A percentile compares a stretch with the other conserved stretches of the same genome.
Evolutionary conservation across 2,329 filamentous ascomycete species (phyloP).

Genomic region (Fusarium concolor): DNA sequence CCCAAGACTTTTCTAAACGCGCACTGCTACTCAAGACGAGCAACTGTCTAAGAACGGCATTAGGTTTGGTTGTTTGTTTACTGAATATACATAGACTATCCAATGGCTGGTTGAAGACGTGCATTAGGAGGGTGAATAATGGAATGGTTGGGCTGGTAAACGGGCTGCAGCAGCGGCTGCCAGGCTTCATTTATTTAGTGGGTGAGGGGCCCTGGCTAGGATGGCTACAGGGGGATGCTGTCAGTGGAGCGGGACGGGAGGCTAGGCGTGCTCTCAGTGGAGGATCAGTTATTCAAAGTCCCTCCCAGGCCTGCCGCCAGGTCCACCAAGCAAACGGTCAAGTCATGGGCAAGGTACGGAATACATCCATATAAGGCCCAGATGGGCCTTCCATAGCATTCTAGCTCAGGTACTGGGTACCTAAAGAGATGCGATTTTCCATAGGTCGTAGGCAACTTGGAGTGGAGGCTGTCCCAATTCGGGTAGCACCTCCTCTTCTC

Average conservation of each 20-base stretch:
- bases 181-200: slow-evolving; percentile 23
- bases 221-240: slow-evolving; percentile 29
- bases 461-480: slow-evolving; percentile 36
- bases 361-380: slow-evolving; percentile 14
- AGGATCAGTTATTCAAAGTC: slow-evolving; percentile 30
- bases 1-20: slow-evolving; percentile 23
- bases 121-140: slow-evolving; percentile 14
- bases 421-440: slow-evolving; percentile 14
- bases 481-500: slow-evolving; percentile 40
- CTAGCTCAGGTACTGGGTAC: slow-evolving; percentile 19
- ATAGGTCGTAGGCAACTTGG: slow-evolving; percentile 15
- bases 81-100: slow-evolving; percentile 5
- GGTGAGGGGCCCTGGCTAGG: slow-evolving; percentile 20
- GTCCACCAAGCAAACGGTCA: slow-evolving; percentile 32
- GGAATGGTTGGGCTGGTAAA: slow-evolving; percentile 24
- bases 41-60: background rate
- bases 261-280: slow-evolving; percentile 34
- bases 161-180: slow-evolving; percentile 30
- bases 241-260: slow-evolving; percentile 41
- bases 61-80: slow-evolving; percentile 7
- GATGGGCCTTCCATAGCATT: background rate
- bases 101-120: slow-evolving; percentile 11
- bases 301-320: slow-evolving; percentile 26
- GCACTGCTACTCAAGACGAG: background rate
- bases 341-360: slow-evolving; percentile 25